A percentile compares a stretch with the other conserved stretches of the same genome.
These are phyloP conservation scores for Prunus kanzakura DNA, from an alignment of 306 rosid genomes.

Conservation along the genomic window DNA sequence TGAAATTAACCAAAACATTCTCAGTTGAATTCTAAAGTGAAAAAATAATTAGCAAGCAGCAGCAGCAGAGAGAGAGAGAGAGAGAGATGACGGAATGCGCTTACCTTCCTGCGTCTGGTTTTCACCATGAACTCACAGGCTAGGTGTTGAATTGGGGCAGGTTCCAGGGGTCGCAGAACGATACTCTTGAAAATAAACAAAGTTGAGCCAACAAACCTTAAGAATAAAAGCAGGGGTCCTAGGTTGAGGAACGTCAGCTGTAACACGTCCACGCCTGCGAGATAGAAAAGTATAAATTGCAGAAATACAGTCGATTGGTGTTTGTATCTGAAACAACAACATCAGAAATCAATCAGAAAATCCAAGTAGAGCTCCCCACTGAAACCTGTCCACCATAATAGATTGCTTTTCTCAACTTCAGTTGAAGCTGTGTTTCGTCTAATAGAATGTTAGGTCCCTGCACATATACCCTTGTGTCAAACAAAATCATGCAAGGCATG, in stretches of 20 bases:
- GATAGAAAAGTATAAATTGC: conserved; percentile 97
- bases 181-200: conserved; percentile 27
- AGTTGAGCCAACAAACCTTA: conserved; percentile 56
- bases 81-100: neutral
- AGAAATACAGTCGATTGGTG: conserved; percentile 95
- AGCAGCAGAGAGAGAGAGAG: neutral
- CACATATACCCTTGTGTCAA: conserved; percentile 19
- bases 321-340: conserved; percentile 76
- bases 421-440: conserved; percentile 83
- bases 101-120: conserved; percentile 97
- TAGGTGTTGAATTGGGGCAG: conserved; percentile 95
- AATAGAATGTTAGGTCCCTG: conserved; percentile 89
- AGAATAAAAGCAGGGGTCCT: conserved; percentile 93
- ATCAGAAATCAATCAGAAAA: conserved; percentile 16
- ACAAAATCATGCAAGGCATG: too few relatives aligned
- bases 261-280: conserved; percentile 98
- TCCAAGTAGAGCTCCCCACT: conserved; percentile 45
- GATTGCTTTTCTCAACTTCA: conserved; percentile 76
- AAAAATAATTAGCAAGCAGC: too few relatives aligned
- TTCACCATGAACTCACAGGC: conserved; percentile 99
- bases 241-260: conserved; percentile 99
- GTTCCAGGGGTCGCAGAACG: conserved; percentile 91
- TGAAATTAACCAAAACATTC: too few relatives aligned
- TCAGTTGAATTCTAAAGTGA: too few relatives aligned
- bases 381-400: conserved; percentile 73